Evolutionary conservation across 1,284 basidiomycete species (phyloP).

Genomic region (Tilletiopsis washingtonensis): DNA sequence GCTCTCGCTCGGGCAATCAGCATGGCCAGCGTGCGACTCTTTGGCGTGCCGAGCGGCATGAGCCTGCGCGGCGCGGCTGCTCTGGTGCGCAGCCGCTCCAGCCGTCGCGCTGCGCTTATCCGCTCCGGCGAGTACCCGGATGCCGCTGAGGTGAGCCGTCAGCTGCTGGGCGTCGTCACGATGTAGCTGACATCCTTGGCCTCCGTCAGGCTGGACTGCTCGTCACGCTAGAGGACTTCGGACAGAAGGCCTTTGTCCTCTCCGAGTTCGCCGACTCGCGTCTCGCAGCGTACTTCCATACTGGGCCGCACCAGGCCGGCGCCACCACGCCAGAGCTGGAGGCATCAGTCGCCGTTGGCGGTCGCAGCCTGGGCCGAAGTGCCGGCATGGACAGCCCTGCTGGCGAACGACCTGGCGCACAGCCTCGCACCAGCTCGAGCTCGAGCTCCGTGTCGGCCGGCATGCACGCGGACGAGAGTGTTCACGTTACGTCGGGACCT

Average conservation of each 20-base stretch:
- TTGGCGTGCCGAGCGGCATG: slow-evolving; percentile 57
- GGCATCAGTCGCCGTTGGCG: background rate
- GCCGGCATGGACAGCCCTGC: too few relatives aligned
- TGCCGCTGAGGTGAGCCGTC: slow-evolving; percentile 3
- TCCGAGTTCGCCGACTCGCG: slow-evolving; percentile 88
- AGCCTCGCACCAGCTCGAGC: background rate
- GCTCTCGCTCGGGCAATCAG: slow-evolving; percentile 57
- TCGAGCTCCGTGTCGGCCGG: background rate
- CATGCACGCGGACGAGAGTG: slow-evolving; percentile 3
- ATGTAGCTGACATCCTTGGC: too few relatives aligned
- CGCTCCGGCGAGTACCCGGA: slow-evolving; percentile 17
- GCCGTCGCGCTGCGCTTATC: slow-evolving; percentile 19
- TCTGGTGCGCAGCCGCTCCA: slow-evolving; percentile 39
- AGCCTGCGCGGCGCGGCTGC: slow-evolving; percentile 31
- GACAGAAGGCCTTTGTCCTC: slow-evolving; percentile 88
- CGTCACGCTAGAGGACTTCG: slow-evolving; percentile 69
- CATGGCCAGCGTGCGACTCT: slow-evolving; percentile 80
- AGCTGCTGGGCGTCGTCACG: too few relatives aligned
- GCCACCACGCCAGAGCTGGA: too few relatives aligned
- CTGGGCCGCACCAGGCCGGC: slow-evolving; percentile 30
- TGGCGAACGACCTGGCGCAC: too few relatives aligned
- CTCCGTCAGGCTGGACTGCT: too few relatives aligned
- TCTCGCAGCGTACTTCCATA: slow-evolving; percentile 65
- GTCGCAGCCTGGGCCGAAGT: too few relatives aligned
- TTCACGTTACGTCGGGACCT: slow-evolving; percentile 15